Base-by-base conservation (phyloP, 2,329 filamentous ascomycete species). In the Neofusicoccum ribis region DNA sequence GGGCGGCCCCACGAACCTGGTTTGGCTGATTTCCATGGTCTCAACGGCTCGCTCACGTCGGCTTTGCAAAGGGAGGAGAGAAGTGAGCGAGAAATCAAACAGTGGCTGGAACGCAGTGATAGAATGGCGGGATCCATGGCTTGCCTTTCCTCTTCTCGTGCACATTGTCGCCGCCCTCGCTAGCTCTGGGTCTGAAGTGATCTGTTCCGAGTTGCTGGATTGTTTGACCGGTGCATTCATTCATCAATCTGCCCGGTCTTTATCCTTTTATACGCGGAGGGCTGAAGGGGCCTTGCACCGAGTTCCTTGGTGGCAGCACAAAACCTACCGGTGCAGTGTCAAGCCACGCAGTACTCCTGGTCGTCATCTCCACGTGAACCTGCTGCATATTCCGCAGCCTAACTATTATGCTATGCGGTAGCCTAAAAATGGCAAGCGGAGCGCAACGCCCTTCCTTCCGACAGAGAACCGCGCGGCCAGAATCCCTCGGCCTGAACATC, bases 391-490 rank as follows among this genome's bases (percentile, higher is more conserved):
- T 23, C n/a, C 50, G 27, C 39, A 56, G 17, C 15, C 23, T 23
- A 50, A 27, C 41, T 23, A n/a, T 5, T 43, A 27, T 27, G 51
- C 50, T 31, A 4, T 56, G 36, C 61, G 50, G 50, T 64, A 56
- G 31, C 61, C 41, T 47, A 64, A 56, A 37, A 20, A 39, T 12
- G 17, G 31, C 27, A 64, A 39, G 41, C 56, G 61, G 61, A 54
- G 50, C 44, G 61, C 41, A 52, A 64, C 61, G 61, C 61, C 61
- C 61, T 64, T 52, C 20, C 61, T 56, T 64, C 50, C 61, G 27
- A 60, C 9, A 27, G 31, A 37, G 61, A 17, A 47, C 12, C 20
- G 15, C 23, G 37, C 47, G 61, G 61, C 61, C 43, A 64, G 61
- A 64, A 39, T 37, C 23, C 36, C 61, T 34, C 43, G n/a, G 51